Evolutionary conservation across 1,284 basidiomycete species (phyloP), one percentile per base, ranked within the genome.

Genomic region (Malassezia caprae): DNA sequence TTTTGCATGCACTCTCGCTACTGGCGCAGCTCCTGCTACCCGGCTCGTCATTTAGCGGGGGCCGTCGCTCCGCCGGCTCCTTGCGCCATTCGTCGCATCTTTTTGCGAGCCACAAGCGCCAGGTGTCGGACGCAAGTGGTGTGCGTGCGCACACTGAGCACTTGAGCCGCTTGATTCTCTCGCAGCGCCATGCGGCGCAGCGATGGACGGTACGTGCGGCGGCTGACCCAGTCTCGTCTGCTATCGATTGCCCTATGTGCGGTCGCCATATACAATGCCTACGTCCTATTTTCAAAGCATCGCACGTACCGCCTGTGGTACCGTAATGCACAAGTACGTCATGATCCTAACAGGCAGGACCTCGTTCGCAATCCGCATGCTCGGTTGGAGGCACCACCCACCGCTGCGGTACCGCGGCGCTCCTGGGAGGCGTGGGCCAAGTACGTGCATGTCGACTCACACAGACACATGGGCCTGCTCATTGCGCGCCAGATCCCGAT

Each of bases 301-400:
- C 43, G 55, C 21, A 48, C 43, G 21, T 57, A 57, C 47, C 49
- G 55, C 2, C 45, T 57, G 23, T 57, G 55, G 55, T 48, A 57
- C 48, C 49, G 51, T 8, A 17, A 48, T 43, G 35, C 37, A 13
- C 30, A 34, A 15, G 35, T 17, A 21, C 13, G 40, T 32, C 1
- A 4, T 15, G 4, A 15, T 39, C n/a, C 46, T 34, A 15, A 39
- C 34, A 27, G n/a, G 8, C 24, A 27, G 41, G 45, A 52, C 37
- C 40, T 45, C 5, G 12, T 57, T 8, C 23, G 13, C 21, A 57
- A 57, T 37, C 37, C 49, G n/a, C 55, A 57, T 21, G 49, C 51
- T 6, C 11, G 28, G 8, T 35, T 57, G 3, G 49, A 57, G 32
- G 43, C 28, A 3, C 55, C 55, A 24, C 55, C 55, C 8, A 23